Base-by-base conservation (phyloP, 2,329 filamentous ascomycete genomes). In the Fonsecaea multimorphosa region DNA sequence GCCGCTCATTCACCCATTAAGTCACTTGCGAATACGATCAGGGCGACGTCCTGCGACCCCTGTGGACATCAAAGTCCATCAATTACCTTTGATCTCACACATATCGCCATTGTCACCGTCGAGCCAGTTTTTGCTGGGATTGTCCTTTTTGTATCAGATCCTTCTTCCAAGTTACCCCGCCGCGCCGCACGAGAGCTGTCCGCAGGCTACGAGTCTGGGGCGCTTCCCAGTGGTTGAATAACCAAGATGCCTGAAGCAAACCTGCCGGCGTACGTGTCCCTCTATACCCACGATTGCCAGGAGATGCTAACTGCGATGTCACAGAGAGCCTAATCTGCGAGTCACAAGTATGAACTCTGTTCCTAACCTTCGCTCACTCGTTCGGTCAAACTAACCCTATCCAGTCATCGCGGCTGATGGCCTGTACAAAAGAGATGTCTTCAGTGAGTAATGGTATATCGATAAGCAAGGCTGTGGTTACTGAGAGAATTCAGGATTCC, bases 341-440 rank as follows among this genome's bases (percentile, higher is more conserved):
- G 88, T 98, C 73, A 97, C 93, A 74, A 97, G 94, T 97, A 87
- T 76, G 81, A 59, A 3, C 46, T 58, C 72, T 52, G 65, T 68
- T 68, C 64, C 57, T 67, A 66, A 61, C 19, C 62, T 62, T 40
- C 14, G 27, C 22, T 31, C 58, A 22, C n/a, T 16, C 29, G 66
- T 64, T 63, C 67, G 72, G 67, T 65, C 65, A 19, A 57, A 68
- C 64, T 71, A 59, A 68, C 71, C 29, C 61, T 38, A 56, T 73
- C 73, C 78, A 98, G 95, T 99, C 82, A 97, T 99, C 83, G 95
- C 95, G 73, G 95, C 95, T 73, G 95, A 99, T 85, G 95, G 95
- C 67, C 85, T 99, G 72, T 98, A 97, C 85, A 99, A 98, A 85
- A 89, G 95, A 81, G 95, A 99, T 91, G 93, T 99, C 68, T 98